A percentile compares a stretch with the other conserved stretches of the same genome.
These are phyloP conservation scores for Halteria grandinella DNA, from an alignment of 73 alveolate species.

Conservation along the genomic window DNA sequence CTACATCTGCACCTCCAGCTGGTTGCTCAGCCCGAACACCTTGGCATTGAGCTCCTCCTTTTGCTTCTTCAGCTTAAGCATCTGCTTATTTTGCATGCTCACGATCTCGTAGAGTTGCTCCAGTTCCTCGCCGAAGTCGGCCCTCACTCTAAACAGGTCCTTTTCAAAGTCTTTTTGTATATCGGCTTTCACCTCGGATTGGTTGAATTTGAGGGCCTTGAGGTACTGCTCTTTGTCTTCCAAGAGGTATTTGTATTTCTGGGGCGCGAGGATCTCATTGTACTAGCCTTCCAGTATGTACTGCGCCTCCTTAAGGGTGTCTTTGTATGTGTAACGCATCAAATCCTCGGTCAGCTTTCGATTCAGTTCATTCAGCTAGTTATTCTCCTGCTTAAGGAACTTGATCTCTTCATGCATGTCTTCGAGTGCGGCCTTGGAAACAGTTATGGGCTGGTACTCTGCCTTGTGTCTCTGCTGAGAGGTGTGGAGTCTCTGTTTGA, in stretches of 20 bases:
- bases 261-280: conserved; percentile 24
- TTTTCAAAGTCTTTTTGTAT: neutral
- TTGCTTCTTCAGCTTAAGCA: neutral
- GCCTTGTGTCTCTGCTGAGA: no score
- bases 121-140: neutral
- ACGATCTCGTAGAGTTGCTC: conserved; percentile 15
- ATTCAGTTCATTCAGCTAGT: conserved; percentile 21
- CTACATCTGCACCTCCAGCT: no score
- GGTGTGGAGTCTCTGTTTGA: no score
- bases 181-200: neutral
- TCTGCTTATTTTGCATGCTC: neutral
- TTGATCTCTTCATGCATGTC: no score
- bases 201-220: conserved; percentile 16
- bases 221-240: conserved; percentile 23
- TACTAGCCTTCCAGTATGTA: conserved; percentile 28
- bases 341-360: conserved; percentile 23
- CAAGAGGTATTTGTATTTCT: conserved; percentile 20
- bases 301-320: conserved; percentile 42
- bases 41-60: conserved; percentile 4
- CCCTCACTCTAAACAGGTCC: neutral
- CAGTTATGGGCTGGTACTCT: no score
- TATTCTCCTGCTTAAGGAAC: no score
- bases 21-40: no score
- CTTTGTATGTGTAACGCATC: conserved; percentile 12
- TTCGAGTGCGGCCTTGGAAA: no score